These are phyloP conservation scores for Tolypocladium sp. DNA, from an alignment of 2,329 filamentous ascomycete genomes.

Conservation along the genomic window DNA sequence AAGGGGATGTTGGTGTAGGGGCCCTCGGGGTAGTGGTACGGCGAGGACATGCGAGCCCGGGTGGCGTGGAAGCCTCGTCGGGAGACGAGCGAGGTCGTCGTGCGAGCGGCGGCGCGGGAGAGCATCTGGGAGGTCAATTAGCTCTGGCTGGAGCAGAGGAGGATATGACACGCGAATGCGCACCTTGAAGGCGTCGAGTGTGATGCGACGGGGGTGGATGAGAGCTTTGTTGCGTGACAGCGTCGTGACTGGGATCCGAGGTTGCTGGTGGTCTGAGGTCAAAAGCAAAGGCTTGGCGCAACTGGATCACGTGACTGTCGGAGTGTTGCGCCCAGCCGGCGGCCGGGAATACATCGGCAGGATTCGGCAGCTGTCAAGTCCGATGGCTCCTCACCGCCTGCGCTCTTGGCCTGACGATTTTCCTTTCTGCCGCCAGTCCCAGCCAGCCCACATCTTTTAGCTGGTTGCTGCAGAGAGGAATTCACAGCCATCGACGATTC, in stretches of 20 bases:
- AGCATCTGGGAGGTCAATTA: conserved; percentile 63
- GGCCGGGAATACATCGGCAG: conserved; percentile 1
- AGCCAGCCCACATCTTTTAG: conserved; percentile 12
- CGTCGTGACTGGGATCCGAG: conserved; percentile 17
- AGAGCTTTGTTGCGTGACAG: conserved; percentile 15
- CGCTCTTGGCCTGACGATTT: conserved; percentile 5
- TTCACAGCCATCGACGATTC: conserved; percentile 3
- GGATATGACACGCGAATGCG: conserved; percentile 7
- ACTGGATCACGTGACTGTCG: conserved; percentile 7
- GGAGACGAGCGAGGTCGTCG: conserved; percentile 61
- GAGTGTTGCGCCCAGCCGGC: neutral
- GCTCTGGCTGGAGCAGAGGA: conserved; percentile 7
- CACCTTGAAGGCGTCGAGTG: conserved; percentile 6
- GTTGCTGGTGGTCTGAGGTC: conserved; percentile 21
- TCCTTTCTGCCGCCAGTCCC: conserved; percentile 15
- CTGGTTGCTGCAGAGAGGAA: neutral
- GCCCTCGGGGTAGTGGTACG: conserved; percentile 98
- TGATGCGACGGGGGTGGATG: conserved; percentile 14
- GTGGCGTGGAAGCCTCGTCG: conserved; percentile 94
- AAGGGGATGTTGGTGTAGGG: conserved; percentile 93
- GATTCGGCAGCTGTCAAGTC: neutral
- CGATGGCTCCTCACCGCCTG: conserved; percentile 14
- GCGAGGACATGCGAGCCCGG: conserved; percentile 73
- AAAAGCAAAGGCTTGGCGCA: conserved; percentile 16
- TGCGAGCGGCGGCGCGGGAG: conserved; percentile 58